A percentile compares a stretch with the other conserved stretches of the same genome.
phyloP scores from a whole-genome alignment of 495 filamentous ascomycete genomes.

The Talaromyces liani region DNA sequence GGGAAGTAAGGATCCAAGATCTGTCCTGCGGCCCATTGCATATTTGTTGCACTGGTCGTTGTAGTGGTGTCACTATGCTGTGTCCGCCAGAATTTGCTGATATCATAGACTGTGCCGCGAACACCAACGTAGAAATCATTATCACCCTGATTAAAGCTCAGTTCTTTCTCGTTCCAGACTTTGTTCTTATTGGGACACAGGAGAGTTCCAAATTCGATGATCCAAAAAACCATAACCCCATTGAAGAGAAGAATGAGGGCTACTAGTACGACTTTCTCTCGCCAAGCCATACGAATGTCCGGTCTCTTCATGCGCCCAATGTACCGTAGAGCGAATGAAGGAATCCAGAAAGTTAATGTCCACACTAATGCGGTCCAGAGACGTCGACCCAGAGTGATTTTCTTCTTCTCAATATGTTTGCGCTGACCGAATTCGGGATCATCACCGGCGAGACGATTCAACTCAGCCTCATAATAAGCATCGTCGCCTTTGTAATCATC shows the following conservation, averaged over 20 bases:
- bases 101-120: slow-evolving; percentile 86
- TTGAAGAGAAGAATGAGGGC: slow-evolving; percentile 79
- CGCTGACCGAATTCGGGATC: slow-evolving; percentile 72
- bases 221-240: slow-evolving; percentile 82
- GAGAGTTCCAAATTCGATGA: slow-evolving; percentile 74
- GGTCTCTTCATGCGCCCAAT: slow-evolving; percentile 95
- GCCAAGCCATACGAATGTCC: slow-evolving; percentile 94
- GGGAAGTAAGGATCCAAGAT: slow-evolving; percentile 80
- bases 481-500: slow-evolving; percentile 63
- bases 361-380: slow-evolving; percentile 78
- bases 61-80: slow-evolving; percentile 67
- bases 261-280: slow-evolving; percentile 84
- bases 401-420: slow-evolving; percentile 67
- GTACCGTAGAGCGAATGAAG: slow-evolving; percentile 70
- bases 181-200: slow-evolving; percentile 91
- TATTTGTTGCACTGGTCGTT: slow-evolving; percentile 53
- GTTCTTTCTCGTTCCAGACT: slow-evolving; percentile 70
- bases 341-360: slow-evolving; percentile 90
- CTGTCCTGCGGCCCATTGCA: slow-evolving; percentile 70
- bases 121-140: slow-evolving; percentile 86
- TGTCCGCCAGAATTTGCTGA: slow-evolving; percentile 74
- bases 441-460: slow-evolving; percentile 19
- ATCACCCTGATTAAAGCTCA: slow-evolving; percentile 58
- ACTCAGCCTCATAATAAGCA: slow-evolving; percentile 55
- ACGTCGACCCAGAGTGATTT: slow-evolving; percentile 54